A percentile compares a stretch with the other conserved stretches of the same genome.
Evolutionary conservation across 2,329 filamentous ascomycete genomes (phyloP).

Genomic region (Parascedosporium putredinis): DNA sequence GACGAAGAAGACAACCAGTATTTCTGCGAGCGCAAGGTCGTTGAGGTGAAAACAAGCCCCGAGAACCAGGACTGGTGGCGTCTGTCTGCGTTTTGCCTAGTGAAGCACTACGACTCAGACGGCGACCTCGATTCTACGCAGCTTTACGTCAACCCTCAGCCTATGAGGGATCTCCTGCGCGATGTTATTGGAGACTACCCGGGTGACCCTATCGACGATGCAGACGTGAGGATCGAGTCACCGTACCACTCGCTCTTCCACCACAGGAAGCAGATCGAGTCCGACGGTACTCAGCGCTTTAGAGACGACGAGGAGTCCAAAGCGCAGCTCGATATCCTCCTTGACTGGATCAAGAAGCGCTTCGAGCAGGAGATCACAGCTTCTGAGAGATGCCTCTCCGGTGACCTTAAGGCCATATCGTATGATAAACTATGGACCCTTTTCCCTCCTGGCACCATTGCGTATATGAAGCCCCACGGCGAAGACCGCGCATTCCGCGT

Average conservation of each 20-base stretch:
- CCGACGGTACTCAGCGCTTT: slow-evolving; percentile 63
- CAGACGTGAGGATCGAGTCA: neutral
- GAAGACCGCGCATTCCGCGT: neutral
- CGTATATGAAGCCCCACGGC: slow-evolving; percentile 1
- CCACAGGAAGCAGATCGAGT: slow-evolving; percentile 51
- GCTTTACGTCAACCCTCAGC: slow-evolving; percentile 78
- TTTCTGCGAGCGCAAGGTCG: slow-evolving; percentile 4
- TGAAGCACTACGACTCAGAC: slow-evolving; percentile 75
- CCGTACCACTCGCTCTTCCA: slow-evolving; percentile 4
- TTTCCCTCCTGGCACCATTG: slow-evolving; percentile 1
- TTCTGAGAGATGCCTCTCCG: slow-evolving; percentile 56
- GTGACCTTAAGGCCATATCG: slow-evolving; percentile 67
- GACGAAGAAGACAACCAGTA: slow-evolving; percentile 4
- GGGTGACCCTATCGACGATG: slow-evolving; percentile 63
- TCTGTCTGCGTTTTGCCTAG: slow-evolving; percentile 72
- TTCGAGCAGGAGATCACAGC: slow-evolving; percentile 74
- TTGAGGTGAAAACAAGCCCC: neutral
- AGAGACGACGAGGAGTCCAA: slow-evolving; percentile 72
- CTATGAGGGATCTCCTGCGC: slow-evolving; percentile 53
- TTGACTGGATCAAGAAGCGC: slow-evolving; percentile 65
- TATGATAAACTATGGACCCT: slow-evolving; percentile 54
- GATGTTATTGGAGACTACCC: slow-evolving; percentile 25
- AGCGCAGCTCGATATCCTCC: slow-evolving; percentile 52
- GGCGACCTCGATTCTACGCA: slow-evolving; percentile 64
- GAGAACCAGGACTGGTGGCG: slow-evolving; percentile 39